A percentile compares a stretch with the other conserved stretches of the same genome.
phyloP scores from a whole-genome alignment of 2,329 filamentous ascomycete genomes.

The Cryphonectria japonica region DNA sequence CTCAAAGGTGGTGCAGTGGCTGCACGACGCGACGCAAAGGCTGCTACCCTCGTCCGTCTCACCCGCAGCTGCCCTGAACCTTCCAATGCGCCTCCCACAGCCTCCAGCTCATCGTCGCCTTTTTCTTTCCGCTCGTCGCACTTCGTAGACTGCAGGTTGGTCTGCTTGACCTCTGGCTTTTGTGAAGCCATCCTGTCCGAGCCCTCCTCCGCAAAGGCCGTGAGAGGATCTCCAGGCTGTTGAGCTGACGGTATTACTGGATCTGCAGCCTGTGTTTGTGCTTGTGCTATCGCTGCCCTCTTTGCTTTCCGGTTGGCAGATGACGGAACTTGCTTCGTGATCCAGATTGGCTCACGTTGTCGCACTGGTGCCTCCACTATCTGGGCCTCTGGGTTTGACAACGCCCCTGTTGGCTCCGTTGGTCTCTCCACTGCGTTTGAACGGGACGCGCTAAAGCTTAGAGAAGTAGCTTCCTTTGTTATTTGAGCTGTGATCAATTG shows the following conservation, averaged over 20 bases:
- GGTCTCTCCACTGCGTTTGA: neutral
- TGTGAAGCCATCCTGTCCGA: neutral
- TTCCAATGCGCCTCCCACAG: conserved; percentile 18
- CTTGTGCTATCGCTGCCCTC: conserved; percentile 1
- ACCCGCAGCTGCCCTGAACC: conserved; percentile 28
- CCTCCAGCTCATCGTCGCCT: neutral
- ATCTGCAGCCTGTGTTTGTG: conserved; percentile 6
- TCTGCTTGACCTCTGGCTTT: neutral
- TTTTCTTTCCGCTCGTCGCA: neutral
- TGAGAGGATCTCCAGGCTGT: neutral
- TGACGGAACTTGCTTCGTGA: conserved; percentile 7
- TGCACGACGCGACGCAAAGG: conserved; percentile 30
- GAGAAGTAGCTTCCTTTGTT: neutral
- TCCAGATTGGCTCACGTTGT: conserved; percentile 17
- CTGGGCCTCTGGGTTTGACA: neutral
- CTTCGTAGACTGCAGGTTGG: neutral
- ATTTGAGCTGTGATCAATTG: neutral
- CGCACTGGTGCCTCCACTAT: neutral
- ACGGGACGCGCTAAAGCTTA: neutral
- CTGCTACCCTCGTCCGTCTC: conserved; percentile 26
- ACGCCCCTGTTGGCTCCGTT: neutral
- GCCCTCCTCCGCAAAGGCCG: neutral
- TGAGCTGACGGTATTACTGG: neutral
- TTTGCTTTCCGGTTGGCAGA: conserved; percentile 12
- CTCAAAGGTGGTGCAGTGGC: conserved; percentile 25